Conservation (phyloP, 139 green algal species). For the Tetradesmus lagerheimii region DNA sequence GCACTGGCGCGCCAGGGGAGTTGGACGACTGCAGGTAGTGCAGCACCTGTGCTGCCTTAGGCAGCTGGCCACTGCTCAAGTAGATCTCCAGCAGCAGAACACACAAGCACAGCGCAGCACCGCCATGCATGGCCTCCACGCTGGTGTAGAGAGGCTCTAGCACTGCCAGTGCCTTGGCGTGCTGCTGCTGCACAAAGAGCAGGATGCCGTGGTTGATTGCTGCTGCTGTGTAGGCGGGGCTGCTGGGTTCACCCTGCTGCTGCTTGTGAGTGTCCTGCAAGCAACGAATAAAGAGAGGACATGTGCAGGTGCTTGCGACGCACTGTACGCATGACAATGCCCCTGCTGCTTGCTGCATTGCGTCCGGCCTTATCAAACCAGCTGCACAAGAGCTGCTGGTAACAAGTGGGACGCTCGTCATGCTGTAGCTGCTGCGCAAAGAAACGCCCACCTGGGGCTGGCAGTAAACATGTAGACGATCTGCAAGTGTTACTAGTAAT, state of each 20-base stretch:
- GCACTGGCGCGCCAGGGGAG: neutral
- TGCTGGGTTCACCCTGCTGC: neutral
- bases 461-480: no score
- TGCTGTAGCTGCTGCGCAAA: no score
- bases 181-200: slow-evolving; percentile 32
- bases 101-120: slow-evolving; percentile 32
- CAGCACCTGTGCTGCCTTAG: slow-evolving; percentile 38
- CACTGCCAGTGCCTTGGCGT: slow-evolving; percentile 12
- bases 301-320: neutral
- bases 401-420: no score
- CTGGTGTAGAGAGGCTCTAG: slow-evolving; percentile 32
- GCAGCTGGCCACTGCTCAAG: slow-evolving; percentile 16
- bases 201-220: slow-evolving; percentile 27
- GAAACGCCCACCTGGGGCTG: no score
- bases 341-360: neutral
- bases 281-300: neutral
- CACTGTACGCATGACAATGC: no score
- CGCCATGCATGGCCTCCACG: slow-evolving; percentile 25
- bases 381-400: neutral
- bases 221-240: slow-evolving; percentile 7
- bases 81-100: slow-evolving; percentile 47
- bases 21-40: neutral
- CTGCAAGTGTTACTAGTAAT: no score
- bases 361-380: no score
- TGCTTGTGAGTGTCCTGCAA: neutral